Conservation (phyloP, 495 filamentous ascomycete genomes). For the Podospora bellae-mahoneyi region DNA sequence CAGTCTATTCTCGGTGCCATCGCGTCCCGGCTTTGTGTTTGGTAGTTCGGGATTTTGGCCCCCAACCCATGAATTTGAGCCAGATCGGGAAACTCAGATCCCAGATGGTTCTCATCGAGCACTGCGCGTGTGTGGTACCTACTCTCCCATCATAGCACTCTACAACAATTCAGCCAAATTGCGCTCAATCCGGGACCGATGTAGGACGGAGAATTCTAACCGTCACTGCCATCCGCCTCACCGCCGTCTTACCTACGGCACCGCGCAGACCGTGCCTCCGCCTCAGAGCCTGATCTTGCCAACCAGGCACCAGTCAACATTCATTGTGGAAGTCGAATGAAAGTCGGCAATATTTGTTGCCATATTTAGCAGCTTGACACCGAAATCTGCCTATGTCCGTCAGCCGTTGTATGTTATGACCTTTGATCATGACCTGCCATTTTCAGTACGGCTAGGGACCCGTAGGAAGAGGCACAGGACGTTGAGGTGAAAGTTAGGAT, state of each 20-base stretch:
- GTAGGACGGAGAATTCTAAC: not conserved
- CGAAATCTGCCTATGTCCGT: not conserved
- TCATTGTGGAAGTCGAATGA: not conserved
- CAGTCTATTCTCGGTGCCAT: not conserved
- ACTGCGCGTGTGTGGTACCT: too few species aligned
- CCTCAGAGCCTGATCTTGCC: not conserved
- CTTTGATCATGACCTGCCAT: not conserved
- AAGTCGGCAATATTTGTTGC: not conserved
- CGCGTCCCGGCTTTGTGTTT: not conserved
- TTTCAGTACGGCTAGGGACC: too few species aligned
- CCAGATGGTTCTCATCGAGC: too few species aligned
- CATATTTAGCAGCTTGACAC: not conserved
- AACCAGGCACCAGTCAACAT: not conserved
- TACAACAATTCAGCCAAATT: not conserved
- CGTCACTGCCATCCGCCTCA: not conserved
- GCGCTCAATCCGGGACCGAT: not conserved
- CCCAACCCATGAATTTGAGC: not conserved
- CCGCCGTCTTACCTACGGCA: not conserved
- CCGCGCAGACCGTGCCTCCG: not conserved
- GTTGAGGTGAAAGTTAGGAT: too few species aligned
- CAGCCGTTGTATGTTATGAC: not conserved
- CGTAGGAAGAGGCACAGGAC: too few species aligned
- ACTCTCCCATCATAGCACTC: not conserved
- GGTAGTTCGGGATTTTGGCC: not conserved
- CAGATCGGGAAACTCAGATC: not conserved